A percentile compares a stretch with the other conserved stretches of the same genome.
These are phyloP conservation scores for Ophiosphaerella narmari DNA, from an alignment of 2,329 filamentous ascomycete genomes.

Conservation along the genomic window DNA sequence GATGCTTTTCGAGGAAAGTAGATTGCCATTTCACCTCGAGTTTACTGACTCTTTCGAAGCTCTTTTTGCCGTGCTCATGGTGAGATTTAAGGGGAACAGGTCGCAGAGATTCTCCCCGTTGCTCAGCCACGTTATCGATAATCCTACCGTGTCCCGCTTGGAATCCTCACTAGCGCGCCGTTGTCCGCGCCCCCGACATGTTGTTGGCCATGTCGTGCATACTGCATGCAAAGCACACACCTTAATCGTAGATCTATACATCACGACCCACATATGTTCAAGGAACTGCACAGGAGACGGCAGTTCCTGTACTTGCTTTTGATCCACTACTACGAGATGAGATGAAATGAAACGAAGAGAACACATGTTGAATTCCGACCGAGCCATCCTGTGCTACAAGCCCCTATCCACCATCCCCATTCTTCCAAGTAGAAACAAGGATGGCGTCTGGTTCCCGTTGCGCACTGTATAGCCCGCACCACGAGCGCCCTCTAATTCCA, in stretches of 20 bases:
- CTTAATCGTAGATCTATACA: conserved; percentile 5
- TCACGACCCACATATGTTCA: background rate
- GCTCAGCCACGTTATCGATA: background rate
- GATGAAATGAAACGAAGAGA: background rate
- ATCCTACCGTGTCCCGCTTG: background rate
- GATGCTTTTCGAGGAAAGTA: background rate
- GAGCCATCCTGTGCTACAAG: background rate
- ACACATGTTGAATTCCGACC: background rate
- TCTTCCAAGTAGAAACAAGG: background rate
- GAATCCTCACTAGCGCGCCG: background rate
- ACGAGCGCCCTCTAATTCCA: conserved; percentile 7
- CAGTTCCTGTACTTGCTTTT: background rate
- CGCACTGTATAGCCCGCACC: conserved; percentile 3
- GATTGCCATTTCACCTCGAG: conserved; percentile 2
- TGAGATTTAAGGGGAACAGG: background rate
- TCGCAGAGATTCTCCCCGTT: too few species aligned
- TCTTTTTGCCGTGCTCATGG: background rate
- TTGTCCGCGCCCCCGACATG: background rate
- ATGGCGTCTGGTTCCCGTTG: background rate
- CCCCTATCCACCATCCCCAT: conserved; percentile 1
- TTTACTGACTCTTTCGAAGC: conserved; percentile 2
- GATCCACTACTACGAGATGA: too few species aligned
- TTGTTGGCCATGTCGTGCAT: conserved; percentile 2
- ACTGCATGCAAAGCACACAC: conserved; percentile 8
- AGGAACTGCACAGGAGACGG: too few species aligned